Evolutionary conservation across 768 basidiomycete species (phyloP), one percentile per base, ranked within the genome.

Genomic region (Ephemerocybe angulata): DNA sequence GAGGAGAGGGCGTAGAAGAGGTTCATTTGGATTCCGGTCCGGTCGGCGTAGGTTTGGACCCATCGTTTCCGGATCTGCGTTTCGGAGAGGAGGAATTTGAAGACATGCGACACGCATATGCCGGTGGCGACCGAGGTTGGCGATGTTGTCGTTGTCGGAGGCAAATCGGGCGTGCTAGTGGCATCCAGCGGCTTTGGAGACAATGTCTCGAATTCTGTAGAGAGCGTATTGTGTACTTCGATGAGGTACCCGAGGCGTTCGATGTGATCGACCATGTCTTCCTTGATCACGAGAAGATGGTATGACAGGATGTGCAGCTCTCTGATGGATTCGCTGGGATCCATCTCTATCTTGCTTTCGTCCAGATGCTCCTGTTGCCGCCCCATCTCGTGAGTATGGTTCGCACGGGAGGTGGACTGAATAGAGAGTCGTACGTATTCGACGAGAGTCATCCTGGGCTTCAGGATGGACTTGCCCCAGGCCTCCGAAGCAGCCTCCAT

Each of bases 1-100:
- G 59, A 52, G 7, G 56, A 43, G 7, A 64, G 47, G 38, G 63
- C 62, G 57, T 64, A 63, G 40, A 60, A 58, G 1, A 63, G 56
- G 49, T 60, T 58, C 50, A 64, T 64, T 15, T 54, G 51, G 38
- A 66, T 63, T 12, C 55, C 52, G 3, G 58, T 59, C 5, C 63
- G 54, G n/a, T 64, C 58, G n/a, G 52, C 57, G 37, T 63, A 66
- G 33, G 59, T 62, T 17, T 13, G 19, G 6, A 58, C 43, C 63
- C 63, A 64, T 33, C 58, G 50, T 21, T 28, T 52, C 31, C 55
- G 48, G 17, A 28, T 48, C 7, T 24, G 38, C 12, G 53, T 51
- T 30, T 57, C 50, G 1, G 63, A 60, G 4, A 35, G 27, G 13
- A 62, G 37, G 42, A 55, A 54, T 6, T 28, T 38, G 2, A 64